These are phyloP conservation scores for Ceratocystis huliohia DNA, from an alignment of 2,329 filamentous ascomycete genomes.

Conservation along the genomic window DNA sequence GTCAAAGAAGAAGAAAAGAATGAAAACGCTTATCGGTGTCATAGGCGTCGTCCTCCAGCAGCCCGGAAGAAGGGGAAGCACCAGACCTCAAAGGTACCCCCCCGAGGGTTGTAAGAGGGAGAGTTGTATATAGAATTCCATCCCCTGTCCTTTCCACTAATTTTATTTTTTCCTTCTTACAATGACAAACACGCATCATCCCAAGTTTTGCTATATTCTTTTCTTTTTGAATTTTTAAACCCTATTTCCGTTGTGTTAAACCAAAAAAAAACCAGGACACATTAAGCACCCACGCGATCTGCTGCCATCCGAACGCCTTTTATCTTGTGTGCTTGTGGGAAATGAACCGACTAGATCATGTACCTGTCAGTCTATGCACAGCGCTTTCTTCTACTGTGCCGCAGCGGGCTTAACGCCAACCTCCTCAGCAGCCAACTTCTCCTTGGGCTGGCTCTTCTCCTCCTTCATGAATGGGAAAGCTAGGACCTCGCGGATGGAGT, in stretches of 20 bases:
- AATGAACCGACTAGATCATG: neutral
- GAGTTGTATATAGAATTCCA: no score
- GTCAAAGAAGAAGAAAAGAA: no score
- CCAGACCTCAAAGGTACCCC: no score
- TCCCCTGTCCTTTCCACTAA: neutral
- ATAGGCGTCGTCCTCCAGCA: no score
- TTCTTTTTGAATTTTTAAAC: slow-evolving; percentile 18
- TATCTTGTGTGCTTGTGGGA: neutral
- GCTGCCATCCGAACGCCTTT: neutral
- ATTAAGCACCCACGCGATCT: neutral
- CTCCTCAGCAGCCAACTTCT: slow-evolving; percentile 48
- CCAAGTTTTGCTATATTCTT: slow-evolving; percentile 4
- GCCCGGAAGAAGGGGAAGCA: no score
- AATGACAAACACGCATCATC: neutral
- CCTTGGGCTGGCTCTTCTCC: slow-evolving; percentile 41
- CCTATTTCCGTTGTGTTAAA: slow-evolving; percentile 17
- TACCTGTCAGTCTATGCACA: neutral
- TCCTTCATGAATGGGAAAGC: slow-evolving; percentile 99
- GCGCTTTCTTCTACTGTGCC: slow-evolving; percentile 42
- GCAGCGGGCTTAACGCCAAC: slow-evolving; percentile 45
- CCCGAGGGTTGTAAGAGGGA: no score
- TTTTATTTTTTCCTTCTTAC: neutral
- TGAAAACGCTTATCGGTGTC: no score
- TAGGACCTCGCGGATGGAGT: slow-evolving; percentile 90
- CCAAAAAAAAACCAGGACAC: neutral